phyloP scores from a whole-genome alignment of 306 rosid genomes.

The Dalbergia cochinchinensis region DNA sequence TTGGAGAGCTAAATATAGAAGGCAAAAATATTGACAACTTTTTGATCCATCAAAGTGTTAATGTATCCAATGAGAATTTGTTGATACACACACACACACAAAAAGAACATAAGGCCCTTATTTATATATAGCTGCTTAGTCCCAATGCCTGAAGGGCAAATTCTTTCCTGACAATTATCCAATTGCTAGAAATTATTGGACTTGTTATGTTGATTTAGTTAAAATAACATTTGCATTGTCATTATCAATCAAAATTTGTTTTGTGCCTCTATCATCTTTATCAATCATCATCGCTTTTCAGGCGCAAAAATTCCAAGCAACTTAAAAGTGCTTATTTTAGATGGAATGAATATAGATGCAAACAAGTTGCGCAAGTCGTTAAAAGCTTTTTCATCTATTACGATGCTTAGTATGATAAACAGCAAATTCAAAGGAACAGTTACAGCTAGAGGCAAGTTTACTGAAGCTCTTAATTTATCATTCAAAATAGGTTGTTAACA shows the following conservation, averaged over 20 bases:
- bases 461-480: neutral
- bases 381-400: slow-evolving; percentile 32
- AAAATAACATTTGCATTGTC: too few species aligned
- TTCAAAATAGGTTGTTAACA: neutral
- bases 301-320: slow-evolving; percentile 7
- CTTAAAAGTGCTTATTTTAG: neutral
- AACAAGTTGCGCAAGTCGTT: neutral
- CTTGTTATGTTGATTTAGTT: neutral
- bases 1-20: neutral
- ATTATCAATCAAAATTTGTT: neutral
- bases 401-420: neutral
- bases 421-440: neutral
- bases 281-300: neutral
- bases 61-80: neutral
- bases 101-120: too few species aligned
- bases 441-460: slow-evolving; percentile 24
- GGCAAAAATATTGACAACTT: neutral
- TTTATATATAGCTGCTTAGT: neutral
- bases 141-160: neutral
- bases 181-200: neutral
- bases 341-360: neutral
- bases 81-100: too few species aligned
- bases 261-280: too few species aligned
- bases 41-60: neutral
- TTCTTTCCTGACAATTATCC: neutral